A percentile compares a stretch with the other conserved stretches of the same genome.
These are phyloP conservation scores for Pelargonium exstipulatum DNA, from an alignment of 441 rosid species.

Conservation along the genomic window DNA sequence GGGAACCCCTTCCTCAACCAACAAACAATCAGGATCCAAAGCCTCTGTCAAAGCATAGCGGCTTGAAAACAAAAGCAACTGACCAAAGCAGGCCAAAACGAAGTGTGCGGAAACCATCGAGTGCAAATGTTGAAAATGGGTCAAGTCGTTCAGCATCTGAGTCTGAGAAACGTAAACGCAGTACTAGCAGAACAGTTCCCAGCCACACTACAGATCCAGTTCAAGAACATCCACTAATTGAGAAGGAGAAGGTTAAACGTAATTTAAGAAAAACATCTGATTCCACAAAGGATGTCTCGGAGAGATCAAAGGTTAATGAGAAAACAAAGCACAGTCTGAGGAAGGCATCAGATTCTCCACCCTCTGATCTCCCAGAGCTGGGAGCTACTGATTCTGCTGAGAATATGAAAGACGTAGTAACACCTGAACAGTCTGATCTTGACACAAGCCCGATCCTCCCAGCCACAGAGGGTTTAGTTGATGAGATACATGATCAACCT, in stretches of 20 bases:
- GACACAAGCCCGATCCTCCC: conserved; percentile 28
- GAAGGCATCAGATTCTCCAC: conserved; percentile 33
- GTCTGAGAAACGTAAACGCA: conserved; percentile 44
- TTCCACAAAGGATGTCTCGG: conserved; percentile 15
- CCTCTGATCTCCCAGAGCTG: conserved; percentile 33
- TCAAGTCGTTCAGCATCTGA: conserved; percentile 35
- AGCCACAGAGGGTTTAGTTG: conserved; percentile 25
- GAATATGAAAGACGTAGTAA: conserved; percentile 28
- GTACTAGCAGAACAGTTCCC: conserved; percentile 39
- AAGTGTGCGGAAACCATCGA: conserved; percentile 35
- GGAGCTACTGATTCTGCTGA: conserved; percentile 30
- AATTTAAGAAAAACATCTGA: conserved; percentile 9
- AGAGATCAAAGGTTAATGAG: conserved; percentile 36
- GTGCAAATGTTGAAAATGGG: conserved; percentile 31
- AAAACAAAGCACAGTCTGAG: conserved; percentile 36
- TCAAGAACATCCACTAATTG: conserved; percentile 11
- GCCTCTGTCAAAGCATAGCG: conserved; percentile 35
- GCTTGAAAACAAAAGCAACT: conserved; percentile 30
- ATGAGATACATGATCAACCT: conserved; percentile 25
- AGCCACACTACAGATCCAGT: conserved; percentile 2
- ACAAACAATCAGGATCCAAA: conserved; percentile 32
- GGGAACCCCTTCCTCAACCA: conserved; percentile 42
- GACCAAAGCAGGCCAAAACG: conserved; percentile 40
- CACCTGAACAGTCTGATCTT: conserved; percentile 26
- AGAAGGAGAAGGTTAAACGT: conserved; percentile 21